These are phyloP conservation scores for Cystobasidium slooffiae DNA, from an alignment of 1,284 basidiomycete species.

Conservation along the genomic window DNA sequence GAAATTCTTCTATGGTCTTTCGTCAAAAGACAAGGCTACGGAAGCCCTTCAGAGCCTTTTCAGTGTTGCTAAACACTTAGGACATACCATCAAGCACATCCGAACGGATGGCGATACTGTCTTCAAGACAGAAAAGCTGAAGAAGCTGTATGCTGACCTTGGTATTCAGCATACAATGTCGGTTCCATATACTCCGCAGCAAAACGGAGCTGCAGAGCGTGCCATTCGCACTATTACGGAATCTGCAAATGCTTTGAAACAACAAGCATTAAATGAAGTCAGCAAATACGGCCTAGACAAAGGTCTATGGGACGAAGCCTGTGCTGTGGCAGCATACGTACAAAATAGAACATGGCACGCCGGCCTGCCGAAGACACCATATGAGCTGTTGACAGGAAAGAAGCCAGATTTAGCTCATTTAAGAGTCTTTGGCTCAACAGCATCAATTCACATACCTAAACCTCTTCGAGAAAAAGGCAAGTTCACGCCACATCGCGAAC, in stretches of 20 bases:
- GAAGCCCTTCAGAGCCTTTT: background rate
- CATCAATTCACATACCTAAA: conserved; percentile 8
- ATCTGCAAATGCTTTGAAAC: conserved; percentile 3
- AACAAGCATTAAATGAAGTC: background rate
- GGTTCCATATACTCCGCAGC: conserved; percentile 14
- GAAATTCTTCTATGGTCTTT: background rate
- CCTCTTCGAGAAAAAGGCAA: conserved; percentile 5
- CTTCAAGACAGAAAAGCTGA: background rate
- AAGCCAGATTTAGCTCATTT: background rate
- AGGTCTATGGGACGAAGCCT: conserved; percentile 14
- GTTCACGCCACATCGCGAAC: conserved; percentile 6
- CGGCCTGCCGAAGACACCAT: background rate
- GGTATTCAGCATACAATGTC: conserved; percentile 6
- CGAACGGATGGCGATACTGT: conserved; percentile 17
- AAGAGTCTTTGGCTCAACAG: conserved; percentile 19
- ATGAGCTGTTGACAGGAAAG: conserved; percentile 7
- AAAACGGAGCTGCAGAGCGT: conserved; percentile 16
- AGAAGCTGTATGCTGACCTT: background rate
- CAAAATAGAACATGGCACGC: background rate
- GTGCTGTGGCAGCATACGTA: background rate
- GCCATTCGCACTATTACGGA: conserved; percentile 14
- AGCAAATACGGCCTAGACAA: background rate
- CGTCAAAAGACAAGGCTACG: background rate
- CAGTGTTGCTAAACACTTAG: background rate
- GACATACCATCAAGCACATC: conserved; percentile 11